These are phyloP conservation scores for Salvia sclarea DNA, from an alignment of 305 asterid genomes.

Conservation along the genomic window DNA sequence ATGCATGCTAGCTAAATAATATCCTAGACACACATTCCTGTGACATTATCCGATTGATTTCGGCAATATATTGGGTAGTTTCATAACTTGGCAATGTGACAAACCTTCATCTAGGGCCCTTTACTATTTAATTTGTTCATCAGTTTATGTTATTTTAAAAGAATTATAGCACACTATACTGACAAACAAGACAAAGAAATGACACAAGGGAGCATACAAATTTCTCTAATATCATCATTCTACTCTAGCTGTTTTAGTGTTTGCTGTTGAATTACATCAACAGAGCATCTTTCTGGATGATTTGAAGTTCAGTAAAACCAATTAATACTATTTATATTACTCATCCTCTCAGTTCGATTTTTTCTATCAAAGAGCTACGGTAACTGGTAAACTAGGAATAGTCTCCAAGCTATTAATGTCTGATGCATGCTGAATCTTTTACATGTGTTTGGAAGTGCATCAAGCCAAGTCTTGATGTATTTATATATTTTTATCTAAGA, in stretches of 20 bases:
- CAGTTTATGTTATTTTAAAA: conserved; percentile 1
- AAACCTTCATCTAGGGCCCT: conserved; percentile 1
- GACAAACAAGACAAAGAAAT: neutral
- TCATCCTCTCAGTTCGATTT: neutral
- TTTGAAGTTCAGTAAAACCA: neutral
- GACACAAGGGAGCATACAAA: neutral
- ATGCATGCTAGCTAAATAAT: conserved; percentile 16
- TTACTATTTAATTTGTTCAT: conserved; percentile 10
- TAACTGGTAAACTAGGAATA: neutral
- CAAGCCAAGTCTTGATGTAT: conserved; percentile 23
- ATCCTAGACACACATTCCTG: conserved; percentile 12
- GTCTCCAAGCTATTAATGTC: conserved; percentile 18
- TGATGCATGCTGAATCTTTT: conserved; percentile 14
- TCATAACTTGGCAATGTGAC: neutral
- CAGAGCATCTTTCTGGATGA: neutral
- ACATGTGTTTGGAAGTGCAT: conserved; percentile 7
- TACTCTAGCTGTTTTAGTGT: neutral
- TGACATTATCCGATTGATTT: conserved; percentile 6
- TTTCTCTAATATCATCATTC: neutral
- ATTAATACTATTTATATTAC: neutral
- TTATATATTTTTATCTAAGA: conserved; percentile 10
- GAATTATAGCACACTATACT: neutral
- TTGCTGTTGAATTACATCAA: neutral
- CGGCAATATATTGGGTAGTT: too few species aligned
- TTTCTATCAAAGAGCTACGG: neutral